These are phyloP conservation scores for Plectranthus barbatus DNA, from an alignment of 257 asterid genomes.

Conservation along the genomic window DNA sequence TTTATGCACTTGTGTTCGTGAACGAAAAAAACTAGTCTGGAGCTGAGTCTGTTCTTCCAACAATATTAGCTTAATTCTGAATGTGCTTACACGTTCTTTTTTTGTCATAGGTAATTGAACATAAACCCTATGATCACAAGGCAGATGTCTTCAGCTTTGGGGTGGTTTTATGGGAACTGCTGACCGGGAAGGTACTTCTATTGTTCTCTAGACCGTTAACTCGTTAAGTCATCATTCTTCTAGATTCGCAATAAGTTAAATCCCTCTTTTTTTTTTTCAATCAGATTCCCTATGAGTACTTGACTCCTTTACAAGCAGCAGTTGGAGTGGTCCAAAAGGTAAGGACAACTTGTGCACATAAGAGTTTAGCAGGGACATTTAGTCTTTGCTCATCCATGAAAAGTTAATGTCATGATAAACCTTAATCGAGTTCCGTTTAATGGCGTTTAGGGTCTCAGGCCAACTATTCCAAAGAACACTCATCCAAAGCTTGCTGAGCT, in stretches of 20 bases:
- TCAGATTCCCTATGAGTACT: slow-evolving; percentile 93
- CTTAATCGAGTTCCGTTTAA: background rate
- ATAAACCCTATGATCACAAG: slow-evolving; percentile 89
- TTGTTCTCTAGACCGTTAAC: background rate
- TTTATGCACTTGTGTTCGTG: background rate
- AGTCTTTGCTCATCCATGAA: background rate
- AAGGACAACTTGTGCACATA: background rate
- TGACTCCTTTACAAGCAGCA: slow-evolving; percentile 96
- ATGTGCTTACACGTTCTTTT: slow-evolving; percentile 19
- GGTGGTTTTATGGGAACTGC: slow-evolving; percentile 83
- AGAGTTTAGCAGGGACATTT: background rate
- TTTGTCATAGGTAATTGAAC: slow-evolving; percentile 79
- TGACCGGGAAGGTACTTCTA: slow-evolving; percentile 77
- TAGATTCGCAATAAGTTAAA: background rate
- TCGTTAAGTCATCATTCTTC: background rate
- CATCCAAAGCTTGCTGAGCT: slow-evolving; percentile 72
- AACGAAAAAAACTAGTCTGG: background rate
- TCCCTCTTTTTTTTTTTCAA: slow-evolving; percentile 5
- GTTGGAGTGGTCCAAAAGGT: slow-evolving; percentile 98
- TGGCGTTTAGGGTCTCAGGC: slow-evolving; percentile 66
- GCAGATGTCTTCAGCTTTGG: slow-evolving; percentile 96
- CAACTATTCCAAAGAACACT: slow-evolving; percentile 71
- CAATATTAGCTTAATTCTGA: background rate
- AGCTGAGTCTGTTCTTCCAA: slow-evolving; percentile 9
- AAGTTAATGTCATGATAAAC: background rate